Percentiles rank a stretch among this genome's conserved stretches.
These are phyloP conservation scores for Scorias spongiosa DNA, from an alignment of 2,329 filamentous ascomycete species.

Conservation along the genomic window DNA sequence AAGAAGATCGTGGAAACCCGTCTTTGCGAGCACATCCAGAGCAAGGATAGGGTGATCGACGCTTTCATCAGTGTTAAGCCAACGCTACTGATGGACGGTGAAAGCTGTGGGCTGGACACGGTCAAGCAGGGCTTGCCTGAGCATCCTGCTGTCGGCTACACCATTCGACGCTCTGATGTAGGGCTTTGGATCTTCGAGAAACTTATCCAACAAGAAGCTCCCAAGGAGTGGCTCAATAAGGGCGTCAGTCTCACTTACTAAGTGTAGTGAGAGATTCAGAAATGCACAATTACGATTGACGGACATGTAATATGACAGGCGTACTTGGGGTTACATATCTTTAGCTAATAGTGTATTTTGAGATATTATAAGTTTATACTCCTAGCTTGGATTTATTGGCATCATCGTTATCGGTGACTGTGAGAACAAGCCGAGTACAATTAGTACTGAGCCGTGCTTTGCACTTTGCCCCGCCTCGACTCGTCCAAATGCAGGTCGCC, in stretches of 20 bases:
- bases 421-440: no score
- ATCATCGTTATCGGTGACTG: no score
- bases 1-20: constrained; percentile 23
- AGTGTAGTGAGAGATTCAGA: not conserved
- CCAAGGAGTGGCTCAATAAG: constrained; percentile 17
- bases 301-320: no score
- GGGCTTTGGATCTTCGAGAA: constrained; percentile 25
- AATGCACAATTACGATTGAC: no score
- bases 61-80: constrained; percentile 23
- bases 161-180: constrained; percentile 24
- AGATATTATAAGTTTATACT: no score
- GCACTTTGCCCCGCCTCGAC: no score
- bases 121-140: constrained; percentile 20
- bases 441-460: no score
- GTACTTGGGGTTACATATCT: no score
- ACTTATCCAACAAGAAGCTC: constrained; percentile 12
- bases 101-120: constrained; percentile 12
- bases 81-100: constrained; percentile 22
- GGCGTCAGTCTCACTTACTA: constrained; percentile 23
- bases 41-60: constrained; percentile 9
- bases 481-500: not conserved
- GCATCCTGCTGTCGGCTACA: constrained; percentile 23
- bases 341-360: no score
- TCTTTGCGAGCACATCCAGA: constrained; percentile 14
- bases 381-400: no score